These are phyloP conservation scores for Solanum medicagineum DNA, from an alignment of 257 asterid species.

Conservation along the genomic window DNA sequence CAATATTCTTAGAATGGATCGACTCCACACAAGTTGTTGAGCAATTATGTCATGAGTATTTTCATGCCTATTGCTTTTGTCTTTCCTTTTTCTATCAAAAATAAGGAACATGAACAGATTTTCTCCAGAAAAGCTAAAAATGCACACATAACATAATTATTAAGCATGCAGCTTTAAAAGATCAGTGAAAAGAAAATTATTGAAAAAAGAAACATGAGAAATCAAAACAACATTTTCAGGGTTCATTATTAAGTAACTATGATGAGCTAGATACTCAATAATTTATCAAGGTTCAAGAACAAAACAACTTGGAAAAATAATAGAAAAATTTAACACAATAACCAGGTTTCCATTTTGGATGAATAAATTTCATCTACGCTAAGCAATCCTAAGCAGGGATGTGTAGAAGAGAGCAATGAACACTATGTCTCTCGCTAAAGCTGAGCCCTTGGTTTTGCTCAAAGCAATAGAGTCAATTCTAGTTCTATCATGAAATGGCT, in stretches of 20 bases:
- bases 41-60: not conserved
- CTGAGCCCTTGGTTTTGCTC: not conserved
- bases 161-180: not conserved
- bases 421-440: not conserved
- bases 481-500: not conserved
- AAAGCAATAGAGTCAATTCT: not conserved
- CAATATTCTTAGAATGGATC: not conserved
- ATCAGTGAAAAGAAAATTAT: not conserved
- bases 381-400: not conserved
- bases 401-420: not conserved
- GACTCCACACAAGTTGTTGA: not conserved
- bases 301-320: not conserved
- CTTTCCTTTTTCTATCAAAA: not conserved
- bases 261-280: not conserved
- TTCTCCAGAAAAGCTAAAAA: not conserved
- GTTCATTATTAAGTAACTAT: not conserved
- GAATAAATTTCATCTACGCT: not conserved
- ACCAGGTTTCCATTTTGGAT: not conserved
- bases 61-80: not conserved
- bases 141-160: not conserved
- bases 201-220: not conserved
- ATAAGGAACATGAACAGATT: not conserved
- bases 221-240: not conserved
- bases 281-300: not conserved
- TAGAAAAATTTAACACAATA: not conserved